phyloP scores from a whole-genome alignment of 176 grass and related monocot genomes.

The Dactylis glomerata region DNA sequence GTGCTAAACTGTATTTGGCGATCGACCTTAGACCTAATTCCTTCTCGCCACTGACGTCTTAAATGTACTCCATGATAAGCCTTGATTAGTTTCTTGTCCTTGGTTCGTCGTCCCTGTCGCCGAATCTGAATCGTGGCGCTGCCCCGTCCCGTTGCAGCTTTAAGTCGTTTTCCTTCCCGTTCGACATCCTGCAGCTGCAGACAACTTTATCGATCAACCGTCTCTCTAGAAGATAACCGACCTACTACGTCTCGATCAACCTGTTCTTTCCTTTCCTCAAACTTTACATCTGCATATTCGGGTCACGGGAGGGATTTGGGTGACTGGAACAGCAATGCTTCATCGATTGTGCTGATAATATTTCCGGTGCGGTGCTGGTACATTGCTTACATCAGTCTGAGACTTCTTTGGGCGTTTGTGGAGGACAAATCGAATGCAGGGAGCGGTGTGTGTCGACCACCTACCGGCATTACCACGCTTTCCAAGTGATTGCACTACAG shows the following conservation, averaged over 20 bases:
- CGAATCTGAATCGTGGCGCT: neutral
- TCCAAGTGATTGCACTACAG: neutral
- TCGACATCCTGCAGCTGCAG: neutral
- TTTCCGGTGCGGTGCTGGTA: neutral
- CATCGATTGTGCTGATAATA: neutral
- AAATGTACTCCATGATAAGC: too few species aligned
- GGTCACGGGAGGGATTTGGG: neutral
- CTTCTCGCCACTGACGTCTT: too few species aligned
- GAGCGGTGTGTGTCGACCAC: conserved; percentile 14
- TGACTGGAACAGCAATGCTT: neutral
- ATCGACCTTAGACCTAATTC: too few species aligned
- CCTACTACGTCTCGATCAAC: neutral
- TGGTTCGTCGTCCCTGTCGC: neutral
- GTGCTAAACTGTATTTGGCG: too few species aligned
- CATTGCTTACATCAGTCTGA: neutral
- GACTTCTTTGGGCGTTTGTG: neutral
- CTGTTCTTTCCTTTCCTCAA: neutral
- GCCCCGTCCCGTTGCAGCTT: neutral
- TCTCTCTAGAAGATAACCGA: neutral
- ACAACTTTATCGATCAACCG: neutral
- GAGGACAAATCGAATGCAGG: neutral
- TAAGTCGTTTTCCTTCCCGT: neutral
- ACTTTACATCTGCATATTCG: neutral
- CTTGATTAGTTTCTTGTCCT: neutral
- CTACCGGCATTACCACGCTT: neutral